Base-by-base conservation (phyloP, 192 early-diverging fungal genomes). In the Ramicandelaber brevisporus region DNA sequence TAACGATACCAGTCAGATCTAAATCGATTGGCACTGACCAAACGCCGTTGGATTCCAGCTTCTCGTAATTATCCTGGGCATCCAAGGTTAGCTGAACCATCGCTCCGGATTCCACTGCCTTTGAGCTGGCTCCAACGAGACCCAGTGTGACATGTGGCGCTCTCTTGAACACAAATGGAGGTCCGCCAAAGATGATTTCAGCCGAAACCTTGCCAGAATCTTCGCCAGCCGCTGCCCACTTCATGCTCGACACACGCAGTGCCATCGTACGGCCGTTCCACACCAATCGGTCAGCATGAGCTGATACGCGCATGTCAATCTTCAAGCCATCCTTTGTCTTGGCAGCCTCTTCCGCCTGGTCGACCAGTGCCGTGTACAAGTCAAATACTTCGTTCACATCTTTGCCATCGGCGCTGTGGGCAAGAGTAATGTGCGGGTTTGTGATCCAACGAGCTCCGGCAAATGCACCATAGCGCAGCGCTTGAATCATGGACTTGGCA, bases 351-450 rank as follows among this genome's bases (percentile, higher is more conserved):
- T 41, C 32, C 43, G 40, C 39, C 8, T 46, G 3, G 4, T 29
- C 6, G 31, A 15, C 3, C 13, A 13, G 14, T 36, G 26, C 28
- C 34, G 21, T 33, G 29, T 43, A 60, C 14, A 20, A 39, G 17
- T 39, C 33, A 26, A 30, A 48, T 4, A 62, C 32, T 2, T 34
- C 36, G 36, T 43, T 59, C 17, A 34, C 26, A 1, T 19, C 29
- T 31, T 44, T 42, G 2, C 21, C 28, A 6, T 46, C 30, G 7
- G 26, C 27, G 3, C 21, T 20, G 26, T 69, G 67, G 8, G 56
- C 46, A 12, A 72, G 44, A 0, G 65, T 72, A 2, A 68, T 41
- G 36, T 70, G 67, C 30, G 37, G 40, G 17, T 29, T n/a, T 1
- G 4, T 6, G 3, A 22, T 23, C 10, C 55, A 42, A 17, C 46